Base-by-base conservation (phyloP, 2,329 filamentous ascomycete genomes). In the Aspergillus sp. region DNA sequence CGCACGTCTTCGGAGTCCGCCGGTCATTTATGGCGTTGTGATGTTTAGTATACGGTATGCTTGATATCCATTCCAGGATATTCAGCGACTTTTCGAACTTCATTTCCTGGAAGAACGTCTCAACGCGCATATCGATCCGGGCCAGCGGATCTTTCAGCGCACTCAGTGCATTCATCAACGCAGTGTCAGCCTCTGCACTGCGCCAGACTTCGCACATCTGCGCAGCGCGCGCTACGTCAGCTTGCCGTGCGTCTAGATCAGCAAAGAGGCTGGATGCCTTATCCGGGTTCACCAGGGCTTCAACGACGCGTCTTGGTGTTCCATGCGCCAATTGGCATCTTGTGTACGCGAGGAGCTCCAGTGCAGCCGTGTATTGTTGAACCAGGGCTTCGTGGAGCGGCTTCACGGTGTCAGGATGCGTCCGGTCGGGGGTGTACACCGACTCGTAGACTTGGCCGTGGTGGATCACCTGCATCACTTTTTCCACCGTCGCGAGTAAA, bases 11-110 rank as follows among this genome's bases (percentile, higher is more conserved):
- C 3, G 51, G 42, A 0, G 54, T 56, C 13, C 62, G 47, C 11
- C 44, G 48, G 3, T 55, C 50, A 13, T 42, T 45, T 2, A 55
- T 43, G 3, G 38, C 35, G 20, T 55, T 32, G 33, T 62, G 59
- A 26, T 61, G 48, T 11, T 51, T 47, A 7, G 53, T 52, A 41
- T 55, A 61, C 2, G 55, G 56, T 2, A 63, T 45, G 3, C 47
- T 4, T 1, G 62, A 64, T 4, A 61, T 59, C 60, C 58, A 60
- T 17, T 60, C 52, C 14, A 62, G 13, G 11, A 55, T 48, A 16
- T 52, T 17, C 1, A 52, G 44, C 5, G 36, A 49, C 8, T 49
- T 35, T 9, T 26, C 14, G 16, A 51, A 38, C 4, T 53, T 16
- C 38, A 41, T 20, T 10, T 41, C 16, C 17, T 41, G 38, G 9